phyloP scores from a whole-genome alignment of 2,329 filamentous ascomycete species.

The Pseudocercospora crystallina region DNA sequence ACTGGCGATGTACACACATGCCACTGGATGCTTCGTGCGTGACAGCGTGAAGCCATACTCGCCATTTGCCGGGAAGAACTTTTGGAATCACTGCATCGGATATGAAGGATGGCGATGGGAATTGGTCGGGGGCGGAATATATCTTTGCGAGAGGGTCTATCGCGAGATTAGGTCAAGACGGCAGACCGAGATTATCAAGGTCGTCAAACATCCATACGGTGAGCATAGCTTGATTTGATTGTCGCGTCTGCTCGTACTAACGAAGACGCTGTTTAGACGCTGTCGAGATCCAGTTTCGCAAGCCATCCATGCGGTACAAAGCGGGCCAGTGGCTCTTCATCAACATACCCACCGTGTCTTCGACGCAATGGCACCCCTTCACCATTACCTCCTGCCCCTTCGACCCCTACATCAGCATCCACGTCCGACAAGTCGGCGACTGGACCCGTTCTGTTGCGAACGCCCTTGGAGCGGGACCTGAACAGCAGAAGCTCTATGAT shows the following conservation, averaged over 20 bases:
- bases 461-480: conserved; percentile 83
- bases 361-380: conserved; percentile 96
- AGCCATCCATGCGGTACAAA: conserved; percentile 97
- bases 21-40: conserved; percentile 92
- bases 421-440: conserved; percentile 94
- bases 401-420: conserved; percentile 90
- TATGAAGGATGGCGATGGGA: conserved; percentile 99
- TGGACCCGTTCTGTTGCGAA: conserved; percentile 94
- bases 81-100: conserved; percentile 91
- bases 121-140: conserved; percentile 78
- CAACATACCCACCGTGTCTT: conserved; percentile 84
- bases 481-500: conserved; percentile 87
- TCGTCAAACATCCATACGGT: conserved; percentile 94
- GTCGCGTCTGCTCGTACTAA: conserved; percentile 10
- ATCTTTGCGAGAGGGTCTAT: conserved; percentile 84
- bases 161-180: conserved; percentile 84
- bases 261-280: conserved; percentile 59
- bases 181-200: conserved; percentile 84
- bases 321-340: conserved; percentile 97
- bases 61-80: conserved; percentile 76
- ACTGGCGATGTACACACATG: conserved; percentile 91
- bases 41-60: conserved; percentile 71
- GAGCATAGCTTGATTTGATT: conserved; percentile 37
- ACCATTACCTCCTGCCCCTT: conserved; percentile 98
- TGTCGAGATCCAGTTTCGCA: conserved; percentile 95